Conservation (phyloP, 164 flowering plant genomes). For the Taxillus chinensis region DNA sequence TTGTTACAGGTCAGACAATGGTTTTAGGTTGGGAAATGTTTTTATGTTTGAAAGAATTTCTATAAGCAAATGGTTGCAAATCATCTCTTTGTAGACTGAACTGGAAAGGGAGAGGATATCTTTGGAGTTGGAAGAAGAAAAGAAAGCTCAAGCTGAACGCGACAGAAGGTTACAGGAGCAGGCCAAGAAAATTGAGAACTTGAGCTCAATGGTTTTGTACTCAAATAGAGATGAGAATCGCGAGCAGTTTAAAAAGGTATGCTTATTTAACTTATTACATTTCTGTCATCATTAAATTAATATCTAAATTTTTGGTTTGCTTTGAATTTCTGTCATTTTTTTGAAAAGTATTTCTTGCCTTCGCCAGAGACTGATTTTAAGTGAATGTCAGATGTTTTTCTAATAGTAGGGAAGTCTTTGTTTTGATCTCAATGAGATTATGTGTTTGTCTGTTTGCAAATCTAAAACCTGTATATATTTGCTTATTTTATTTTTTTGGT, state of each 20-base stretch:
- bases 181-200: constrained; percentile 73
- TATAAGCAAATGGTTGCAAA: constrained; percentile 5
- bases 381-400: too few relatives aligned
- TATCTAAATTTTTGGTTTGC: too few relatives aligned
- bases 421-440: too few relatives aligned
- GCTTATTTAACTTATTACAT: not conserved
- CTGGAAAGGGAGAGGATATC: constrained; percentile 90
- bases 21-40: not conserved
- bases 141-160: constrained; percentile 78
- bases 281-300: not conserved
- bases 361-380: too few relatives aligned
- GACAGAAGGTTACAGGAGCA: constrained; percentile 80
- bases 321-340: not conserved
- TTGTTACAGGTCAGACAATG: constrained; percentile 53
- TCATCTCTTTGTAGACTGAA: constrained; percentile 49
- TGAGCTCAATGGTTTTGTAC: constrained; percentile 80
- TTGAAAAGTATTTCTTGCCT: too few relatives aligned
- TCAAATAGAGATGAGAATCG: constrained; percentile 58
- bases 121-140: constrained; percentile 90
- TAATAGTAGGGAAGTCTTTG: too few relatives aligned
- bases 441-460: too few relatives aligned
- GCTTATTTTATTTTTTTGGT: too few relatives aligned
- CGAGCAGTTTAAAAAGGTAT: constrained; percentile 51
- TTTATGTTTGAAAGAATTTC: not conserved
- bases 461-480: too few relatives aligned